Base-by-base conservation (phyloP, 1,284 basidiomycete species). In the Pseudozyma flocculosa region DNA sequence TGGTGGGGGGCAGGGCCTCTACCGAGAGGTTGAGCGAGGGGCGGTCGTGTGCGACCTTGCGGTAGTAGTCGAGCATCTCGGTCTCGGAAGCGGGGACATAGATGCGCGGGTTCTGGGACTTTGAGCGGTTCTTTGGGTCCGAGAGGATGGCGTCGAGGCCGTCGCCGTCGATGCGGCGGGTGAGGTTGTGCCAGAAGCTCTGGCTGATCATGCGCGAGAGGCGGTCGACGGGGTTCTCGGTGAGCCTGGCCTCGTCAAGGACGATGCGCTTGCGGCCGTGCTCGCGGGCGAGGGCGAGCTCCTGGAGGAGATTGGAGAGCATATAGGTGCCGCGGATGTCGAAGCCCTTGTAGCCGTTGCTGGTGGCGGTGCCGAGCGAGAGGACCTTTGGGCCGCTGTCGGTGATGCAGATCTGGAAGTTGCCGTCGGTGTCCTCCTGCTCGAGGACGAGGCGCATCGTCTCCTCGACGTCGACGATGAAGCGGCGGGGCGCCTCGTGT, bases 391-490 rank as follows among this genome's bases (percentile, higher is more conserved):
- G 95, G 7, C 94, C 94, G 56, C 91, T 90, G 78, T 98, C 94
- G 19, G 90, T 93, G 74, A 97, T 86, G 66, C 90, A 92, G 73
- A 98, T 97, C 81, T 96, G 48, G 78, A 93, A 92, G 80, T 98
- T 92, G 43, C 89, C 89, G 68, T 98, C 92, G 4, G 94, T 97
- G 79, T 98, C 94, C 78, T 98, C 94, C 78, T 98, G 95, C 78
- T 95, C 92, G 30, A 98, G 86, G 7, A 98, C 87, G 55, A 96
- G 86, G 42, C 92, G 87, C 78, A 98, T 92, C 29, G 94, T 98
- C 80, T 96, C 92, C 74, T 98, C 94, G n/a, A 98, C 94, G 72
- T 97, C 94, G 59, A 98, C 92, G 36, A 97, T 84, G 81, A 96
- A 98, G 34, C 73, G 60, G 7, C 72, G 57, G 8, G 83, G 19